Base-by-base conservation (phyloP, 257 asterid genomes). In the Eustoma russellianum region DNA sequence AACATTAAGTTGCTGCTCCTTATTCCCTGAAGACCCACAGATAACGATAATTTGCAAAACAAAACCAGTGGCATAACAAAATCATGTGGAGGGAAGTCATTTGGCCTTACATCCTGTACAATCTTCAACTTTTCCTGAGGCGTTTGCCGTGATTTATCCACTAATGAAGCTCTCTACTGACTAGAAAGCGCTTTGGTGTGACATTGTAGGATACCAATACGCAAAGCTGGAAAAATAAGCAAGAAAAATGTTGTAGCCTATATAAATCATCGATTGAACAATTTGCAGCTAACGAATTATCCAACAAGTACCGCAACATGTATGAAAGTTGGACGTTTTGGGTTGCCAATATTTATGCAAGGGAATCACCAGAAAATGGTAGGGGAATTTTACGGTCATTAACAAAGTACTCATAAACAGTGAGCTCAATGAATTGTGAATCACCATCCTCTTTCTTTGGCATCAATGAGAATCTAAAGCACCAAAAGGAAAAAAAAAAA, bases 81-180 rank as follows among this genome's bases (percentile, higher is more conserved):
- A 28, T 6, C 15, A 16, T 24, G 17, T 28, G 13, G 30, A 24
- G 3, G 30, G 30, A 24, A 82, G 53, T 64, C 60, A 66, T 94
- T 73, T 48, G 61, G 73, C 65, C 71, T 80, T 41, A 83, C 97
- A 63, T 70, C 68, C 13, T 51, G 17, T 15, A 52, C 51, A 38
- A 50, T 83, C 77, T 61, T n/a, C n/a, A n/a, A n/a, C n/a, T n/a
- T n/a, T n/a, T n/a, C n/a, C n/a, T n/a, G n/a, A n/a, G n/a, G n/a
- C n/a, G n/a, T n/a, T n/a, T n/a, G n/a, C n/a, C 76, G 88, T 35
- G 97, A 88, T 64, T 88, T 88, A 70, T 88, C 97, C 11, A 85
- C 95, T 38, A 88, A 56, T 6, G 95, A 77, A 53, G 95, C 64
- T 68, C 95, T 79, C 68, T 89, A 95, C 34, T 82, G 74, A 28